Evolutionary conservation across 2,329 filamentous ascomycete genomes (phyloP).

Genomic region (Paecilomyces sp.): DNA sequence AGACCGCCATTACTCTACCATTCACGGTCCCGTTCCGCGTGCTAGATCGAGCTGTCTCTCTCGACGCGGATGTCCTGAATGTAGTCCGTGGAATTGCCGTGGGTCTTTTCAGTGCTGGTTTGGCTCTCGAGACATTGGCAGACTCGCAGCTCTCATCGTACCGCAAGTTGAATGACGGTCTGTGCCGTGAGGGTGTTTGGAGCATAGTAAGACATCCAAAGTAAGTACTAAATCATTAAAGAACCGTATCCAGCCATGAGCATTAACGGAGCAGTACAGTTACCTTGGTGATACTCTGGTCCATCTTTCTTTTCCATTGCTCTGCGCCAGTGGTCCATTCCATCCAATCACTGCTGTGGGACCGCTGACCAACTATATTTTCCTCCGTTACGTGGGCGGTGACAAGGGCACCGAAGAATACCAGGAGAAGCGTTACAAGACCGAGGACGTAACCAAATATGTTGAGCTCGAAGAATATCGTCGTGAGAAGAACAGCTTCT

Average conservation of each 20-base stretch:
- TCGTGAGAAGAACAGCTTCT: slow-evolving; percentile 53
- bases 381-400: slow-evolving; percentile 51
- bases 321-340: slow-evolving; percentile 49
- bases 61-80: slow-evolving; percentile 13
- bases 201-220: slow-evolving; percentile 56
- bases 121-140: slow-evolving; percentile 50
- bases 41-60: slow-evolving; percentile 18
- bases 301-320: slow-evolving; percentile 53
- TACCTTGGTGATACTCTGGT: slow-evolving; percentile 56
- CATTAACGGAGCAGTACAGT: slow-evolving; percentile 24
- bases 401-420: slow-evolving; percentile 49
- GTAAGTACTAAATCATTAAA: slow-evolving; percentile 32
- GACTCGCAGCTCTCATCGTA: slow-evolving; percentile 51
- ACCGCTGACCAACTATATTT: slow-evolving; percentile 51
- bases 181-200: slow-evolving; percentile 54
- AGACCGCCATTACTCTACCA: slow-evolving; percentile 51
- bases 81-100: slow-evolving; percentile 40
- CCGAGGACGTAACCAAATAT: slow-evolving; percentile 45
- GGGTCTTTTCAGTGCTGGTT: slow-evolving; percentile 50
- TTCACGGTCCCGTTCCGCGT: slow-evolving; percentile 45
- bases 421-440: slow-evolving; percentile 47
- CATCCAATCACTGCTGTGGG: slow-evolving; percentile 50
- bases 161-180: slow-evolving; percentile 33
- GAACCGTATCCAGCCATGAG: neutral
- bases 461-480: slow-evolving; percentile 47